phyloP scores from a whole-genome alignment of 2,329 filamentous ascomycete genomes.

The Alternaria brassicicola region DNA sequence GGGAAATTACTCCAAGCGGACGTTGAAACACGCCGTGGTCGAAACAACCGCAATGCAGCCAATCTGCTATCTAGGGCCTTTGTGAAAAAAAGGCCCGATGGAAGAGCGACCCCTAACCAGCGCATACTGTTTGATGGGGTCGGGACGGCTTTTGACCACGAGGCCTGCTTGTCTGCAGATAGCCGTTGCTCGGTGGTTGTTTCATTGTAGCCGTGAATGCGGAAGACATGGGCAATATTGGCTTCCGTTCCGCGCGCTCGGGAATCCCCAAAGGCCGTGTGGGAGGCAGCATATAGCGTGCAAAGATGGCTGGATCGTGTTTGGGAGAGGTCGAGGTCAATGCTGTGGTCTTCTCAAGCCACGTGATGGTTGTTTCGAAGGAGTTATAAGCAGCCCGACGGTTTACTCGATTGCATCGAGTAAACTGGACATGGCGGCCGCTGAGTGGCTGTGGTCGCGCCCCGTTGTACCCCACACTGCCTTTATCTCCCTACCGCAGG shows the following conservation, averaged over 20 bases:
- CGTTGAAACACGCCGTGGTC: constrained; percentile 6
- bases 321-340: not conserved
- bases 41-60: not conserved
- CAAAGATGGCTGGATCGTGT: not conserved
- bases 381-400: constrained; percentile 20
- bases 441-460: constrained; percentile 23
- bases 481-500: constrained; percentile 28
- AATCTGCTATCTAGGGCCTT: constrained; percentile 5
- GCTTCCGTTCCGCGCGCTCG: not conserved
- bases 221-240: not conserved
- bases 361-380: not conserved
- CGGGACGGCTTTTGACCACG: not conserved
- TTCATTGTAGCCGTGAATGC: not conserved
- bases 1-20: constrained; percentile 6
- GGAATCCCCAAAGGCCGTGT: not conserved
- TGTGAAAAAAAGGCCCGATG: not conserved
- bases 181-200: constrained; percentile 2
- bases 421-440: constrained; percentile 21
- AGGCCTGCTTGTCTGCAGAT: constrained; percentile 8
- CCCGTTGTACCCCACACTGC: constrained; percentile 29
- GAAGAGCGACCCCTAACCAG: not conserved
- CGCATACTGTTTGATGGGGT: not conserved
- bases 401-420: constrained; percentile 42
- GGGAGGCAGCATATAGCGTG: not conserved
- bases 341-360: not conserved